A percentile compares a stretch with the other conserved stretches of the same genome.
Evolutionary conservation across 768 basidiomycete species (phyloP).

Genomic region (Lentinula lateritia): DNA sequence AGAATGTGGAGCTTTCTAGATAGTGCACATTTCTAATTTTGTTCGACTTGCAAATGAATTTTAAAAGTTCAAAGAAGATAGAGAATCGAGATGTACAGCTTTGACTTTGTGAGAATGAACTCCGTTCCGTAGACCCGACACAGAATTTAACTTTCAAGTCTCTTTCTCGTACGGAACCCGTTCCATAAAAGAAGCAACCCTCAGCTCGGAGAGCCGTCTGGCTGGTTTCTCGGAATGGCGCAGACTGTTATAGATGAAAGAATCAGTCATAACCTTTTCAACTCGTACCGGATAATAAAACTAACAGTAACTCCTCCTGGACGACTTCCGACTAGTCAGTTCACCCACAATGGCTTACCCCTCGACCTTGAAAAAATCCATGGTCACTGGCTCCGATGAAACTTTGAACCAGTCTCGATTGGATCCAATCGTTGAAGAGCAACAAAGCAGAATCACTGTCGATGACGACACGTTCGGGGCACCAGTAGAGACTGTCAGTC

Average conservation of each 20-base stretch:
- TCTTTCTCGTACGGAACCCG: too few species aligned
- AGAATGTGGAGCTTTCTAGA: too few species aligned
- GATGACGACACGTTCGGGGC: background rate
- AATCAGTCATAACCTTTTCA: background rate
- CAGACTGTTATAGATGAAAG: background rate
- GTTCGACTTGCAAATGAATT: too few species aligned
- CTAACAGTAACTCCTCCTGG: background rate
- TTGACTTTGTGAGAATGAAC: too few species aligned
- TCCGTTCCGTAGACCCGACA: too few species aligned
- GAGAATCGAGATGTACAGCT: too few species aligned
- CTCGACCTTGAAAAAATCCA: background rate
- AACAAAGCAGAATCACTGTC: background rate
- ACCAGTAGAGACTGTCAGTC: background rate
- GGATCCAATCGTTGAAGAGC: background rate
- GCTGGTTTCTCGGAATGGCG: background rate
- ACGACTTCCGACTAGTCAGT: background rate
- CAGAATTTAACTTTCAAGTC: too few species aligned
- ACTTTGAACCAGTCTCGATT: background rate
- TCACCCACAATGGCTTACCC: background rate
- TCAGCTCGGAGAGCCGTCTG: background rate
- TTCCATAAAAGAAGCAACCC: too few species aligned
- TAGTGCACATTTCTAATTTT: too few species aligned
- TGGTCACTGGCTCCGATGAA: background rate
- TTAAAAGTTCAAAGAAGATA: too few species aligned
- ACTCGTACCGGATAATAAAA: background rate